phyloP scores from a whole-genome alignment of 768 basidiomycete species.

The Rickenella mellea region DNA sequence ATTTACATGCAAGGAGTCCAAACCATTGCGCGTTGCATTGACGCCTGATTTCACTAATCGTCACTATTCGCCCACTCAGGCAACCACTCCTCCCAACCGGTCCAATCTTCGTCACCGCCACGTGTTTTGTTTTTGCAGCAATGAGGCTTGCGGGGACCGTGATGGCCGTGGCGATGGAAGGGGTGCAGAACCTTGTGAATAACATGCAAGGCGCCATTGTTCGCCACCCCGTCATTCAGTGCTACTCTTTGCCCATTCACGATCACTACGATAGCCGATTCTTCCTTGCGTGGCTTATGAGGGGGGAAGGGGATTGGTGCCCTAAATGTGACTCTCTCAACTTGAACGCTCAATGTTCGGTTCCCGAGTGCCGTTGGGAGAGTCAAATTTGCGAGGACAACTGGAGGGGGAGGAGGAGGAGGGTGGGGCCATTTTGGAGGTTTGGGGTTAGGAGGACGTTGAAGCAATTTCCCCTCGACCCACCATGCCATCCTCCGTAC shows the following conservation, averaged over 20 bases:
- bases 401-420: conserved; percentile 8
- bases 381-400: conserved; percentile 25
- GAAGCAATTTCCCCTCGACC: too few relatives aligned
- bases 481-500: too few relatives aligned
- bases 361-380: conserved; percentile 34
- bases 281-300: conserved; percentile 12
- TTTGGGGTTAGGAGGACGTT: background rate
- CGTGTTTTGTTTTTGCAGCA: background rate
- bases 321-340: conserved; percentile 36
- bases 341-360: conserved; percentile 33
- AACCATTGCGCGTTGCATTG: background rate
- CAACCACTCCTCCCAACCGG: conserved; percentile 38
- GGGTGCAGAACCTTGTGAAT: conserved; percentile 34
- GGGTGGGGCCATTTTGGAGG: conserved; percentile 1
- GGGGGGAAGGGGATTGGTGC: conserved; percentile 25
- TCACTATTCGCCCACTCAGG: conserved; percentile 31
- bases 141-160: background rate
- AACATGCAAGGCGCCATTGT: conserved; percentile 52
- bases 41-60: background rate
- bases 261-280: conserved; percentile 24
- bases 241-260: conserved; percentile 30
- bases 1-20: too few relatives aligned
- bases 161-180: background rate
- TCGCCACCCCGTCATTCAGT: conserved; percentile 36
- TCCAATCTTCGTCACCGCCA: conserved; percentile 27